These are phyloP conservation scores for Lanmaoa pseudosensibilis DNA, from an alignment of 768 basidiomycete species.

Conservation along the genomic window DNA sequence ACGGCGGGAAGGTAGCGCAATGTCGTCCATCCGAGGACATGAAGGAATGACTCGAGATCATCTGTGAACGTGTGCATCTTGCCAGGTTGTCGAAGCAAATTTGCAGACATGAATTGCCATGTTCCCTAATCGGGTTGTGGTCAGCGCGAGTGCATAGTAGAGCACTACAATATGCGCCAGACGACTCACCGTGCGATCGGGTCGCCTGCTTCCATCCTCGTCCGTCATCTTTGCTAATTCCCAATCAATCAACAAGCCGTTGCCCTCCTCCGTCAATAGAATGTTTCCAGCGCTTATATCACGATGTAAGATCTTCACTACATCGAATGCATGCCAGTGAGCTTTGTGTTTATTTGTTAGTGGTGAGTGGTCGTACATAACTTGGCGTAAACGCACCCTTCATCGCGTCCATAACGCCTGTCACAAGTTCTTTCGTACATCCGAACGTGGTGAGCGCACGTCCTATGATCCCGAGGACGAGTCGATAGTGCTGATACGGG, in stretches of 20 bases:
- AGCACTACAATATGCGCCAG: too few species aligned
- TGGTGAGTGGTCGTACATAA: neutral
- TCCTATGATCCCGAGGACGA: neutral
- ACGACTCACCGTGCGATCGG: neutral
- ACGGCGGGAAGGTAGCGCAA: neutral
- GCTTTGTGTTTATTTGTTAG: slow-evolving; percentile 9
- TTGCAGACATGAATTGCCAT: neutral
- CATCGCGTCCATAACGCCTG: neutral
- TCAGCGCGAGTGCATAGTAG: neutral
- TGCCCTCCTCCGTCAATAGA: neutral
- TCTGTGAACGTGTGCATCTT: slow-evolving; percentile 26
- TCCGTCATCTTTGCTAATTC: slow-evolving; percentile 11
- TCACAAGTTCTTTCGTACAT: neutral
- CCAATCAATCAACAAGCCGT: slow-evolving; percentile 25
- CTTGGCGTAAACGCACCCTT: neutral
- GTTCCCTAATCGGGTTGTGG: neutral
- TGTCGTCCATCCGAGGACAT: neutral
- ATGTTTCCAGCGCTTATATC: slow-evolving; percentile 20
- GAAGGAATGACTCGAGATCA: slow-evolving; percentile 34
- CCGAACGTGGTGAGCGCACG: neutral
- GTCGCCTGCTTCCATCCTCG: neutral
- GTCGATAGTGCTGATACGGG: slow-evolving; percentile 1
- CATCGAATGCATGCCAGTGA: slow-evolving; percentile 20
- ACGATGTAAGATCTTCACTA: slow-evolving; percentile 22
- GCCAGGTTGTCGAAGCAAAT: neutral